phyloP scores from a whole-genome alignment of 2,329 filamentous ascomycete species.

The Biscogniauxia sp. region DNA sequence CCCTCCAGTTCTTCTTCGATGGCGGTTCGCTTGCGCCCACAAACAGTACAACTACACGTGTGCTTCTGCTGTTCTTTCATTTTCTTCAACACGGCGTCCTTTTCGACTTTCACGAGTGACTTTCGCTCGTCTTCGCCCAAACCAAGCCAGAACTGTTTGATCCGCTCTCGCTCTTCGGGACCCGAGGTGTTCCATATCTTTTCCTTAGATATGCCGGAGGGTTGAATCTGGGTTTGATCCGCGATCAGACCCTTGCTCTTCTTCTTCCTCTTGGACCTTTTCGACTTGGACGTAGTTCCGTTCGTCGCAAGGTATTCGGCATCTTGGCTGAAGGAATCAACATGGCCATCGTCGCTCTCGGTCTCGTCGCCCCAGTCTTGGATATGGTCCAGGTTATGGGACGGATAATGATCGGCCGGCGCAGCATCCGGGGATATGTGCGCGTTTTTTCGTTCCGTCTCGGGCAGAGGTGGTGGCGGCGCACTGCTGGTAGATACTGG shows the following conservation, averaged over 20 bases:
- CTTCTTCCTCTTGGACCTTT: conserved; percentile 70
- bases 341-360: conserved; percentile 55
- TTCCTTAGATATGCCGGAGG: conserved; percentile 61
- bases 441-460: conserved; percentile 18
- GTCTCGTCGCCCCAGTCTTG: conserved; percentile 54
- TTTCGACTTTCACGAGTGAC: conserved; percentile 95
- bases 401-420: conserved; percentile 5
- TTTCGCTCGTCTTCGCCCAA: conserved; percentile 92
- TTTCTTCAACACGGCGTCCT: conserved; percentile 95
- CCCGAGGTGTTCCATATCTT: conserved; percentile 98
- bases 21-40: conserved; percentile 90
- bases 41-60: conserved; percentile 96
- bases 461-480: conserved; percentile 17
- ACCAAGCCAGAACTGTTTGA: conserved; percentile 97
- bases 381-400: conserved; percentile 37
- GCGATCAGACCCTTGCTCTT: conserved; percentile 45
- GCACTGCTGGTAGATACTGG: conserved; percentile 32
- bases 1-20: conserved; percentile 98
- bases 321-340: conserved; percentile 40
- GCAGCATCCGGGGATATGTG: conserved; percentile 12
- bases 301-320: conserved; percentile 39
- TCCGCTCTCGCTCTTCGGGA: conserved; percentile 90
- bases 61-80: conserved; percentile 99
- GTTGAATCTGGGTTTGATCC: conserved; percentile 23
- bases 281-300: conserved; percentile 42